Evolutionary conservation across 768 basidiomycete species (phyloP).

Genomic region (Lentinula aciculospora): DNA sequence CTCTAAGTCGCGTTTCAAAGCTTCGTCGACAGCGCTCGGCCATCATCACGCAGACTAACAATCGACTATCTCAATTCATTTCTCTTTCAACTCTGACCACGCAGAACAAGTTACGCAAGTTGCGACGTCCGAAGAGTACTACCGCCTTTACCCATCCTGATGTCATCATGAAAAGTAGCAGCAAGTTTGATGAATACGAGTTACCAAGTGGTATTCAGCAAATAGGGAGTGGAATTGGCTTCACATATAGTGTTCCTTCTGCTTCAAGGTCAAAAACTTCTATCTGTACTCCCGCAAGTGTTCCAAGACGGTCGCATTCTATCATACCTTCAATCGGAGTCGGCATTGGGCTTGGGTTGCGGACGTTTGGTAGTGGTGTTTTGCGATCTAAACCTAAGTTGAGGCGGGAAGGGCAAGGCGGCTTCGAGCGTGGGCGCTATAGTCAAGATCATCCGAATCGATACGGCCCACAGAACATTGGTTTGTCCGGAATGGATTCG

Average conservation of each 20-base stretch:
- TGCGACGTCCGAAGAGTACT: constrained; percentile 3
- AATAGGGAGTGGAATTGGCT: constrained; percentile 49
- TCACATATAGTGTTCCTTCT: constrained; percentile 31
- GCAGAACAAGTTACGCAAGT: constrained; percentile 4
- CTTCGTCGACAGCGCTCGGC: constrained; percentile 7
- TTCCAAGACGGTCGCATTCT: not conserved
- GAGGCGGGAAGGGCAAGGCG: not conserved
- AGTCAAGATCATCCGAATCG: not conserved
- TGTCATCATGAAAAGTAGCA: not conserved
- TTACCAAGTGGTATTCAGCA: constrained; percentile 42
- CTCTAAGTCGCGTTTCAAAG: not conserved
- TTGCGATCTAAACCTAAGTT: not conserved
- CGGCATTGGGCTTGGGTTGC: not conserved
- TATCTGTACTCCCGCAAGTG: not conserved
- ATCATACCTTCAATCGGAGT: not conserved
- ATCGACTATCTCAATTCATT: not conserved
- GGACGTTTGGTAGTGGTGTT: not conserved
- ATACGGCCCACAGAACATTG: not conserved
- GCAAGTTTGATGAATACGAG: constrained; percentile 9
- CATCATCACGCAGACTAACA: not conserved
- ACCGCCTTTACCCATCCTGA: not conserved
- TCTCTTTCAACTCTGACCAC: not conserved
- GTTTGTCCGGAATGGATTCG: not conserved
- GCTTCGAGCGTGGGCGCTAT: not conserved
- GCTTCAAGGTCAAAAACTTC: constrained; percentile 12